phyloP scores from a whole-genome alignment of 768 basidiomycete genomes.

The Leccinum arenicola region DNA sequence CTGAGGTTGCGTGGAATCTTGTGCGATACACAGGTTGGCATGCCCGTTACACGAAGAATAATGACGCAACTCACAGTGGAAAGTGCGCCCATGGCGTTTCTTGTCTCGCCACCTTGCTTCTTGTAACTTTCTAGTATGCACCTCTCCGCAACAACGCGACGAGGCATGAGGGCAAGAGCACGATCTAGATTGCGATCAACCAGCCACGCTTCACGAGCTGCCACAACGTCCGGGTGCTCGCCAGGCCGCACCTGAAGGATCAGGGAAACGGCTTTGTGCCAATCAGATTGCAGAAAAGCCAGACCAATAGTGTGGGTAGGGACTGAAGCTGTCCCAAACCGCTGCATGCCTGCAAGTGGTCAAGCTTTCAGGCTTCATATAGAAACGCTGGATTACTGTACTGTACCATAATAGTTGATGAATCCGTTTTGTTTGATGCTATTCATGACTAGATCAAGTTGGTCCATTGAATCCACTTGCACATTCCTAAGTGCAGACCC shows the following conservation, averaged over 20 bases:
- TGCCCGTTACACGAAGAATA: background rate
- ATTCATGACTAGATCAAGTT: slow-evolving; percentile 70
- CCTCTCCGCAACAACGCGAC: slow-evolving; percentile 90
- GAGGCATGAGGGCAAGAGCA: slow-evolving; percentile 83
- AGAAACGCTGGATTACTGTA: background rate
- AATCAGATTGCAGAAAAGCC: slow-evolving; percentile 83
- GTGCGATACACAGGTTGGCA: slow-evolving; percentile 3
- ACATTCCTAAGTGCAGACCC: slow-evolving; percentile 60
- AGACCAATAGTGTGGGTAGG: slow-evolving; percentile 95
- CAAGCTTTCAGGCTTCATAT: background rate
- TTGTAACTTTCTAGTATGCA: slow-evolving; percentile 89
- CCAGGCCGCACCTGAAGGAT: slow-evolving; percentile 82
- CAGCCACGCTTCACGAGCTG: slow-evolving; percentile 86
- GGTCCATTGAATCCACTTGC: slow-evolving; percentile 68
- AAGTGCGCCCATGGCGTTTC: slow-evolving; percentile 85
- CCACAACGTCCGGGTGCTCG: slow-evolving; percentile 88
- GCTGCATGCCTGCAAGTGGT: slow-evolving; percentile 80
- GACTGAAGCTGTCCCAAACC: slow-evolving; percentile 95
- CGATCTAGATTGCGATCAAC: slow-evolving; percentile 75
- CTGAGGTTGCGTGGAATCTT: slow-evolving; percentile 95
- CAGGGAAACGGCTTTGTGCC: slow-evolving; percentile 82
- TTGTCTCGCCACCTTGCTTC: slow-evolving; percentile 72
- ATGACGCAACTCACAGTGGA: slow-evolving; percentile 56
- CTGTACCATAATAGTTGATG: slow-evolving; percentile 93
- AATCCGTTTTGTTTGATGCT: slow-evolving; percentile 84